Evolutionary conservation across 805 yeast genomes (phyloP), one percentile per base, ranked within the genome.

Genomic region (Ogataea salicorniae): DNA sequence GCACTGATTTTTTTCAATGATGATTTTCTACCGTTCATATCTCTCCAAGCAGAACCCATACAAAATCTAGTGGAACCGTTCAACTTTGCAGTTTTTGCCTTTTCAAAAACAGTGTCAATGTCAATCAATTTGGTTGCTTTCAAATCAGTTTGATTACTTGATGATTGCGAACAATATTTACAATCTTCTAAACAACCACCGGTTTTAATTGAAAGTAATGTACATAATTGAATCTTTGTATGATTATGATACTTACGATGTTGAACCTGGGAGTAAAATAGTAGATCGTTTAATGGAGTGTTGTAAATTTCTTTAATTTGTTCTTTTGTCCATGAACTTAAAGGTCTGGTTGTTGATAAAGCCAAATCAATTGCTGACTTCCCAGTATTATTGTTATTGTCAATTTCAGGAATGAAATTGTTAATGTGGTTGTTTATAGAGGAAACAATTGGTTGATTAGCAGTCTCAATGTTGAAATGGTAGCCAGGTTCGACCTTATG

Each of bases 31-130:
- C 94, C 92, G 42, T 71, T 70, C 94, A 86, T 86, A 51, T 84
- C 92, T 62, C 94, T 75, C 94, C 92, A 87, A 2, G 94, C 94
- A 11, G 92, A 88, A 41, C 94, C 94, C 81, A 86, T 77, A 61
- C 94, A 86, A 60, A 86, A 86, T 53, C 94, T 71, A 0, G 94
- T 86, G 1, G 85, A 76, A 0, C 92, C 92, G 53, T 84, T 84
- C 6, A 56, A 68, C 56, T 83, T 81, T 13, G 94, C 91, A 44
- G 73, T 74, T 46, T 66, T 68, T 1, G 94, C 94, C 33, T 79
- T 83, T 43, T 67, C 71, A 55, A 82, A 64, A 1, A 86, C 91
- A n/a, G 73, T 72, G 5, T 83, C 89, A 11, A 84, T 59, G 23
- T 72, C 66, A 14, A 84, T 73, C 68, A 84, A 64, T 58, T 79